A percentile compares a stretch with the other conserved stretches of the same genome.
Evolutionary conservation across 1,284 basidiomycete genomes (phyloP).

Genomic region (Leccinum pachyderme): DNA sequence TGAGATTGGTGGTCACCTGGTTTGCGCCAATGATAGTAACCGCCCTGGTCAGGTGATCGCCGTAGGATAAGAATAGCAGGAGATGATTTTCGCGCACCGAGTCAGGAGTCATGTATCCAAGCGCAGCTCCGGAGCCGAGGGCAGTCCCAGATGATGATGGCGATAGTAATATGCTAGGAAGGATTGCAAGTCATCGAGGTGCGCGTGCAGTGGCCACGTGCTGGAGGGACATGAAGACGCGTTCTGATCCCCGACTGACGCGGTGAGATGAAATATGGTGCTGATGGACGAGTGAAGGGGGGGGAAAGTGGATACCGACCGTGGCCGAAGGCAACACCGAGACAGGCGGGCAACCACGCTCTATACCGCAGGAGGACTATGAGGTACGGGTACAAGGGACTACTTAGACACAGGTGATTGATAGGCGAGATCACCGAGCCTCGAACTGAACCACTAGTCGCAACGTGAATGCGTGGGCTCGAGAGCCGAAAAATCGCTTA

Average conservation of each 20-base stretch:
- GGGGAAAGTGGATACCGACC: neutral
- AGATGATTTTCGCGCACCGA: neutral
- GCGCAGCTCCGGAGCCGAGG: neutral
- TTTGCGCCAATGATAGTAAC: neutral
- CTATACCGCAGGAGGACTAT: neutral
- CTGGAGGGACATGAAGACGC: neutral
- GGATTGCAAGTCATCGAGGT: neutral
- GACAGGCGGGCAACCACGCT: neutral
- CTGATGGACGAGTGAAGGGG: neutral
- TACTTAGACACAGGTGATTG: neutral
- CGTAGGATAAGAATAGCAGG: neutral
- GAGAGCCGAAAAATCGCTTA: slow-evolving; percentile 33
- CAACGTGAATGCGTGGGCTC: slow-evolving; percentile 16
- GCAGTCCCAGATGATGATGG: neutral
- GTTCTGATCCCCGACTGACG: neutral
- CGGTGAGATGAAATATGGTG: neutral
- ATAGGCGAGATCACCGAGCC: slow-evolving; percentile 62
- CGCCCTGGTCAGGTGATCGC: neutral
- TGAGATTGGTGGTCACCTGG: neutral
- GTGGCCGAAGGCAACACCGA: neutral
- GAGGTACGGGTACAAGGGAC: neutral
- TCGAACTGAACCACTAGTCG: slow-evolving; percentile 82
- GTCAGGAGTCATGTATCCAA: neutral
- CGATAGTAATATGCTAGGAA: no score
- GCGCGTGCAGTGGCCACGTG: neutral